Evolutionary conservation across 192 early-diverging fungal genomes (phyloP).

Genomic region (Phycomyces blakesleeanus): DNA sequence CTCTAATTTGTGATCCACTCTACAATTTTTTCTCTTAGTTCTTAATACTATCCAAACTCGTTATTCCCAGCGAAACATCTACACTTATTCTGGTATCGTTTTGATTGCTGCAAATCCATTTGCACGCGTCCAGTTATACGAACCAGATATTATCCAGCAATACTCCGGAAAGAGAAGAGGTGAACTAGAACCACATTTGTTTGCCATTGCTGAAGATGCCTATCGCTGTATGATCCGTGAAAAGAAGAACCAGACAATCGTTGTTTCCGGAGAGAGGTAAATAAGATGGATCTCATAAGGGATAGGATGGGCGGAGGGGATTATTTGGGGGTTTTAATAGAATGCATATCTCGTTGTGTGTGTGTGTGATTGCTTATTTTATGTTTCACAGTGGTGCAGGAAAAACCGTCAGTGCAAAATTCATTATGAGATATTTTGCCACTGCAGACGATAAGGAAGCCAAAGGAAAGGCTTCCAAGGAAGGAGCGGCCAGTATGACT

Average conservation of each 20-base stretch:
- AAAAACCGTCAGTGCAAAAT: constrained; percentile 95
- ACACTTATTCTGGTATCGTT: constrained; percentile 99
- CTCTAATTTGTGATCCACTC: too few species aligned
- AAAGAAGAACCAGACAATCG: constrained; percentile 93
- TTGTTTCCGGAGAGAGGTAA: constrained; percentile 91
- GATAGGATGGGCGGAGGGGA: neutral
- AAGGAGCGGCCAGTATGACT: constrained; percentile 51
- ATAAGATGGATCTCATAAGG: too few species aligned
- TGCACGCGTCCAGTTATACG: constrained; percentile 79
- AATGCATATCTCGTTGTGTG: too few species aligned
- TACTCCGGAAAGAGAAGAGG: constrained; percentile 91
- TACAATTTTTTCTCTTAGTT: too few species aligned
- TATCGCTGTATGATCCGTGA: constrained; percentile 95
- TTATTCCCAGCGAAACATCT: constrained; percentile 91
- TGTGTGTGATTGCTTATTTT: too few species aligned
- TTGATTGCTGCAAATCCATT: constrained; percentile 98
- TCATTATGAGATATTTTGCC: constrained; percentile 97
- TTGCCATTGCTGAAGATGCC: constrained; percentile 97
- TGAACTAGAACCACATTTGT: constrained; percentile 96
- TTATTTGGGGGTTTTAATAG: too few species aligned
- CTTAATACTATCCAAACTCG: constrained; percentile 89
- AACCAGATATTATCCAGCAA: constrained; percentile 87
- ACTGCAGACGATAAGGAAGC: constrained; percentile 68
- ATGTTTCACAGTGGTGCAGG: constrained; percentile 76
- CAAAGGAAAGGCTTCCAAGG: constrained; percentile 37